Conservation (phyloP, 495 filamentous ascomycete genomes). For the Darksidea phi region DNA sequence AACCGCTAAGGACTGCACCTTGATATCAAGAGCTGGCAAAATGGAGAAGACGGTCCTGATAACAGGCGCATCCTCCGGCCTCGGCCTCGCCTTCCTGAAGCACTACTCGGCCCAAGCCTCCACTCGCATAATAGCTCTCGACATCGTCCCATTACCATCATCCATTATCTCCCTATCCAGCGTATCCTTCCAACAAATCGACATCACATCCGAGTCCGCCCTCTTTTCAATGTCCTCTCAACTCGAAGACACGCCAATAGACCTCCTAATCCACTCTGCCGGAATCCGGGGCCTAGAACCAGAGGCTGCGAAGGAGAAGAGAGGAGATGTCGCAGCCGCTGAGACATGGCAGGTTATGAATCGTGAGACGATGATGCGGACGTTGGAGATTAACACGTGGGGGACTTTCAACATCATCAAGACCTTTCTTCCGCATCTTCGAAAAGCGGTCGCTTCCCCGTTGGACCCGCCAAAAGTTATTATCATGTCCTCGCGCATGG, state of each 20-base stretch:
- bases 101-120: slow-evolving; percentile 22
- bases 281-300: slow-evolving; percentile 45
- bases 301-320: slow-evolving; percentile 15
- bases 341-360: slow-evolving; percentile 42
- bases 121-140: slow-evolving; percentile 6
- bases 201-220: slow-evolving; percentile 17
- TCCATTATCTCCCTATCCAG: too few relatives aligned
- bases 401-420: slow-evolving; percentile 42
- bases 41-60: slow-evolving; percentile 35
- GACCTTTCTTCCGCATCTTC: slow-evolving; percentile 33
- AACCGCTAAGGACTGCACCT: too few relatives aligned
- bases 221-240: slow-evolving; percentile 15
- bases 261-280: slow-evolving; percentile 42
- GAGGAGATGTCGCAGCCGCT: slow-evolving; percentile 25
- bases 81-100: slow-evolving; percentile 35
- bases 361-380: slow-evolving; percentile 33
- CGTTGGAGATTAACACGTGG: slow-evolving; percentile 42
- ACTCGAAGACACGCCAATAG: slow-evolving; percentile 31
- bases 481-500: slow-evolving; percentile 46
- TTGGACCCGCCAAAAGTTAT: slow-evolving; percentile 36
- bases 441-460: too few relatives aligned
- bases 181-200: too few relatives aligned
- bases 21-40: too few relatives aligned
- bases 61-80: slow-evolving; percentile 38
- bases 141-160: slow-evolving; percentile 24